A percentile compares a stretch with the other conserved stretches of the same genome.
Conservation (phyloP, 257 asterid genomes). For the Fraxinus pennsylvanica region DNA sequence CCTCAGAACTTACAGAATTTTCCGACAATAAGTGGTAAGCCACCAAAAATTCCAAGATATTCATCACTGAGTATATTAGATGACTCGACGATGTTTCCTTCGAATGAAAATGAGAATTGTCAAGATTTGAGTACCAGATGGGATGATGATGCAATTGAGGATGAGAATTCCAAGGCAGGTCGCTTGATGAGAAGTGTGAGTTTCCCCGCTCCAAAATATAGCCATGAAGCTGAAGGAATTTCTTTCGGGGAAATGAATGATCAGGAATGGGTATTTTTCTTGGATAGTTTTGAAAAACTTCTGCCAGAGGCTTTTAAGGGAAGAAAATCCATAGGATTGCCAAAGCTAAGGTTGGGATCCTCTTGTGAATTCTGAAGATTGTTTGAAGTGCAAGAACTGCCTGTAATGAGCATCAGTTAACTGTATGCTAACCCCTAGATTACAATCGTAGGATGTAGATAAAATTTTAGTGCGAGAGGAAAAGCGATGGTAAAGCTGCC, state of each 20-base stretch:
- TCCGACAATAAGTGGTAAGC: conserved; percentile 44
- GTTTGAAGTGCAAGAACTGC: conserved; percentile 7
- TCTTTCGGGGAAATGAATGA: conserved; percentile 68
- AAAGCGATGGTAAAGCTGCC: conserved; percentile 51
- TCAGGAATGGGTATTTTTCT: conserved; percentile 60
- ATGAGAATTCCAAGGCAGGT: conserved; percentile 30
- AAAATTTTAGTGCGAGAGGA: conserved; percentile 30
- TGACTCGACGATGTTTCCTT: conserved; percentile 21
- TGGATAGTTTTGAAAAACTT: conserved; percentile 57
- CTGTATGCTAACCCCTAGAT: conserved; percentile 33
- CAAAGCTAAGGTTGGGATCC: conserved; percentile 77
- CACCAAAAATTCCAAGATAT: conserved; percentile 51
- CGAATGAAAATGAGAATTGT: conserved; percentile 18
- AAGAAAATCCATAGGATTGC: conserved; percentile 64
- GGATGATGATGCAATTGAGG: conserved; percentile 23
- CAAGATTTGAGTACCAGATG: conserved; percentile 9
- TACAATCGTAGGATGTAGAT: conserved; percentile 44
- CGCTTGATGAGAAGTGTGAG: conserved; percentile 73
- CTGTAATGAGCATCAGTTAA: conserved; percentile 25
- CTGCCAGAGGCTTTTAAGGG: conserved; percentile 70
- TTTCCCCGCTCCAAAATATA: conserved; percentile 50
- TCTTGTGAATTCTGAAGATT: conserved; percentile 75
- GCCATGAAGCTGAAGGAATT: conserved; percentile 56
- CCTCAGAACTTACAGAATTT: conserved; percentile 26
- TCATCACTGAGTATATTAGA: conserved; percentile 42